Percentiles rank a stretch among this genome's conserved stretches.
phyloP scores from a whole-genome alignment of 1,139 yeast species.

The Yamadazyma diospyri region DNA sequence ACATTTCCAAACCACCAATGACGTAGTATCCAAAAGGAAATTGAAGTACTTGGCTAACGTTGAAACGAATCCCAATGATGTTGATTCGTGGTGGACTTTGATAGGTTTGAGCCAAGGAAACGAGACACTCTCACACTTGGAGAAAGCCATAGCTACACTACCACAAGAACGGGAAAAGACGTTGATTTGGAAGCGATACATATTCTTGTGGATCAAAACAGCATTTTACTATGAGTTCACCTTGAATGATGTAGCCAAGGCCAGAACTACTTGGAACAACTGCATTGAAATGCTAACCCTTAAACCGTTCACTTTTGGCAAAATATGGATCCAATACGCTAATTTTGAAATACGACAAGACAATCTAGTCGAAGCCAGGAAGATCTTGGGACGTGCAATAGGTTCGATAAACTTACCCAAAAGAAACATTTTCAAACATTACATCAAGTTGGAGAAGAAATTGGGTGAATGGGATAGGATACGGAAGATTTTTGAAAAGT shows the following conservation, averaged over 20 bases:
- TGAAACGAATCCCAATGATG: slow-evolving; percentile 49
- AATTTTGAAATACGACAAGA: slow-evolving; percentile 70
- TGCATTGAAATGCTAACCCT: slow-evolving; percentile 55
- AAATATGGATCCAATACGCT: slow-evolving; percentile 70
- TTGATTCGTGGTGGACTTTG: slow-evolving; percentile 81
- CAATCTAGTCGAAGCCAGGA: slow-evolving; percentile 53
- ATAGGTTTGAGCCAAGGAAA: slow-evolving; percentile 39
- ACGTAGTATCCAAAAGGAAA: slow-evolving; percentile 56
- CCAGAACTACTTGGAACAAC: slow-evolving; percentile 51
- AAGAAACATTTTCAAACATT: slow-evolving; percentile 54
- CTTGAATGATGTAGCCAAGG: slow-evolving; percentile 36
- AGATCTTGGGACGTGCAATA: slow-evolving; percentile 66
- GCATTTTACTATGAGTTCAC: slow-evolving; percentile 62
- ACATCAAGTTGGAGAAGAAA: slow-evolving; percentile 55
- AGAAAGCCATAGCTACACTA: slow-evolving; percentile 37
- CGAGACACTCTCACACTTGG: slow-evolving; percentile 34
- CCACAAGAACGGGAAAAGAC: slow-evolving; percentile 34
- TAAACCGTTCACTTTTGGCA: slow-evolving; percentile 59
- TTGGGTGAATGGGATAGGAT: slow-evolving; percentile 78
- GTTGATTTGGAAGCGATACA: slow-evolving; percentile 66
- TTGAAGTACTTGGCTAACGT: slow-evolving; percentile 52
- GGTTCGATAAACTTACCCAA: slow-evolving; percentile 51
- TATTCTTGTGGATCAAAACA: slow-evolving; percentile 67
- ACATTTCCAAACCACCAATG: slow-evolving; percentile 53
- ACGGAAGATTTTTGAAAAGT: slow-evolving; percentile 65